Conservation (phyloP, 371 early-diverging fungal species). For the Mortierella sp. region DNA sequence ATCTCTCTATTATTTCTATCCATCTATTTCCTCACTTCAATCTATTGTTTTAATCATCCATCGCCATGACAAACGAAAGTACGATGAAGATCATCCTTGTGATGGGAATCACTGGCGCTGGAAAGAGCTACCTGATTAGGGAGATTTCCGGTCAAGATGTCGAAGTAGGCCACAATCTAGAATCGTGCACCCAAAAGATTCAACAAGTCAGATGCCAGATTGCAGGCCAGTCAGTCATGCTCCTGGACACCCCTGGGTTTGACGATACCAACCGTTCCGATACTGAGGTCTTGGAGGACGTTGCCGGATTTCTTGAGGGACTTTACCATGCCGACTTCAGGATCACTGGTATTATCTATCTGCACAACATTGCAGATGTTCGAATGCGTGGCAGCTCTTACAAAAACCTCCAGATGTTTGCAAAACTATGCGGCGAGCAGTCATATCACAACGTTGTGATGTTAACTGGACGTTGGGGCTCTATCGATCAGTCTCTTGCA, state of each 20-base stretch:
- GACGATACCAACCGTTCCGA: slow-evolving; percentile 9
- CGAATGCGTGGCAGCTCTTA: background rate
- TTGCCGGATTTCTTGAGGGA: background rate
- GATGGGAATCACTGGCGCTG: slow-evolving; percentile 14
- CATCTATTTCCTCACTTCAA: background rate
- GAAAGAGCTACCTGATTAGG: slow-evolving; percentile 13
- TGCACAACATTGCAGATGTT: slow-evolving; percentile 7
- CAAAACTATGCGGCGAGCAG: slow-evolving; percentile 6
- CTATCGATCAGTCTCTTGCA: background rate
- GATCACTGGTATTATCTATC: slow-evolving; percentile 9
- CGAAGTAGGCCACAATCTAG: background rate
- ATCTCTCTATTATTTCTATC: no score
- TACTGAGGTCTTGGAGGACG: background rate
- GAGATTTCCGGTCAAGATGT: slow-evolving; percentile 8
- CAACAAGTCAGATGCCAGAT: background rate
- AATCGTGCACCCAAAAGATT: slow-evolving; percentile 8
- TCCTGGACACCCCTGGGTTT: slow-evolving; percentile 12
- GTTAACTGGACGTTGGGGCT: slow-evolving; percentile 1
- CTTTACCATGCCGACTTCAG: background rate
- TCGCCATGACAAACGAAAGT: background rate
- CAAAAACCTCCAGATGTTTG: slow-evolving; percentile 4
- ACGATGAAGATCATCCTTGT: background rate
- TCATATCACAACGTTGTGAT: slow-evolving; percentile 6
- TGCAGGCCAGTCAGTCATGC: background rate
- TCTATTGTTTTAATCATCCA: background rate